Percentiles rank a stretch among this genome's conserved stretches.
Evolutionary conservation across 352 stramenopile genomes (phyloP).

Genomic region (Blastocystis sp.): DNA sequence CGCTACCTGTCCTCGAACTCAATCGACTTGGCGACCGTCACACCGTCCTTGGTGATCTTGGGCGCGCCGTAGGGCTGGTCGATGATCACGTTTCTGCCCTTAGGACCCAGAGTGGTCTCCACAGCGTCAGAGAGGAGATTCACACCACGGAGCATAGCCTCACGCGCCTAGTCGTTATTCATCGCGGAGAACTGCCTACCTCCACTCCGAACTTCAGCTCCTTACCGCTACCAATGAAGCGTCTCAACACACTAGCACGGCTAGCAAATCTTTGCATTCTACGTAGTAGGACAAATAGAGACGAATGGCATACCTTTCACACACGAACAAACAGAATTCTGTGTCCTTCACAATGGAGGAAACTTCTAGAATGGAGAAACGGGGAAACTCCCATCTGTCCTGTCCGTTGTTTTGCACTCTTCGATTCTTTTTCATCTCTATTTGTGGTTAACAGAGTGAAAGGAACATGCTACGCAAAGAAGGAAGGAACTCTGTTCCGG

Average conservation of each 20-base stretch:
- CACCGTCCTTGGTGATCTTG: conserved; percentile 96
- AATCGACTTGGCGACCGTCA: conserved; percentile 93
- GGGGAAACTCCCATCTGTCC: neutral
- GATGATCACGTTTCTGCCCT: conserved; percentile 99
- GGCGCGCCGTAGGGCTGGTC: conserved; percentile 92
- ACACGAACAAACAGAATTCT: conserved; percentile 27
- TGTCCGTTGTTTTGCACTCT: too few species aligned
- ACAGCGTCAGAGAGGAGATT: conserved; percentile 97
- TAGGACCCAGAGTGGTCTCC: conserved; percentile 95
- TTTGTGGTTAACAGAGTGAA: too few species aligned
- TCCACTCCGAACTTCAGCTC: conserved; percentile 98
- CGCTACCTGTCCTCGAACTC: conserved; percentile 93
- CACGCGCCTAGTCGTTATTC: conserved; percentile 80
- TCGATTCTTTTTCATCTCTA: too few species aligned
- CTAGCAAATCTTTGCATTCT: conserved; percentile 60
- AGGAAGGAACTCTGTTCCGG: too few species aligned
- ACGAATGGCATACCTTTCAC: neutral
- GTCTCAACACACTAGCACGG: conserved; percentile 14
- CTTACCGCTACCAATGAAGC: conserved; percentile 80
- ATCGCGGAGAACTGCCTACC: conserved; percentile 29
- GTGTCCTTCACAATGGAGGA: neutral
- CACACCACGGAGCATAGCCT: conserved; percentile 95
- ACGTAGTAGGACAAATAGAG: neutral
- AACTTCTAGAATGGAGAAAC: conserved; percentile 66
- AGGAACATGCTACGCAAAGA: too few species aligned